A percentile compares a stretch with the other conserved stretches of the same genome.
Conservation (phyloP, 2,329 filamentous ascomycete genomes). For the Diaporthe citri region DNA sequence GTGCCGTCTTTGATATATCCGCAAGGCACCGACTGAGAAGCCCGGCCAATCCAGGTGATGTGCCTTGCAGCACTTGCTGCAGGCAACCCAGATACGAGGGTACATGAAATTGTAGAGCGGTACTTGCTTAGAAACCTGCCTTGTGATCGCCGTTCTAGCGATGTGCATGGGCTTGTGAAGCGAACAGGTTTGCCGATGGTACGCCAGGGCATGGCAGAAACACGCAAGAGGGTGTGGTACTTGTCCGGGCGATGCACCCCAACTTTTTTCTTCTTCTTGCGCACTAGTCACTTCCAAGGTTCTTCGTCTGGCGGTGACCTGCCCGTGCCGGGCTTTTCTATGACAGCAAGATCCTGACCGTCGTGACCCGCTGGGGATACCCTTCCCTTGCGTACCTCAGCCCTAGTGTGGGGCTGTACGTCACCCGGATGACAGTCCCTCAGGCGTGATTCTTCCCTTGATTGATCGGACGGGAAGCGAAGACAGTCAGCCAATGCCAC, state of each 20-base stretch:
- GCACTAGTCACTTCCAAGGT: slow-evolving; percentile 20
- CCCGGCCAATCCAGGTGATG: slow-evolving; percentile 39
- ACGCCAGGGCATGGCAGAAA: slow-evolving; percentile 31
- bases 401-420: slow-evolving; percentile 38
- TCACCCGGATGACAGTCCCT: slow-evolving; percentile 35
- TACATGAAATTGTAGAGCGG: background rate
- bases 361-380: slow-evolving; percentile 7
- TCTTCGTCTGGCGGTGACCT: slow-evolving; percentile 16
- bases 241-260: slow-evolving; percentile 31
- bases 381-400: slow-evolving; percentile 32
- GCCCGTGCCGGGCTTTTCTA: slow-evolving; percentile 22
- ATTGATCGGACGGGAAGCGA: slow-evolving; percentile 31
- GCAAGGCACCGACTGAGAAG: slow-evolving; percentile 1
- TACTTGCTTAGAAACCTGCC: slow-evolving; percentile 29
- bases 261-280: slow-evolving; percentile 7
- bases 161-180: slow-evolving; percentile 19
- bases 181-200: slow-evolving; percentile 31
- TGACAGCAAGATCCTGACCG: slow-evolving; percentile 20
- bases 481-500: slow-evolving; percentile 25
- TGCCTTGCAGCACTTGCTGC: slow-evolving; percentile 40
- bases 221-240: slow-evolving; percentile 23
- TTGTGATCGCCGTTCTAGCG: slow-evolving; percentile 28
- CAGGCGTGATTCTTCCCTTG: slow-evolving; percentile 10
- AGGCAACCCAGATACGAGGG: slow-evolving; percentile 16
- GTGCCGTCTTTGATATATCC: slow-evolving; percentile 40